These are phyloP conservation scores for Trametes cubensis DNA, from an alignment of 768 basidiomycete genomes.

Conservation along the genomic window DNA sequence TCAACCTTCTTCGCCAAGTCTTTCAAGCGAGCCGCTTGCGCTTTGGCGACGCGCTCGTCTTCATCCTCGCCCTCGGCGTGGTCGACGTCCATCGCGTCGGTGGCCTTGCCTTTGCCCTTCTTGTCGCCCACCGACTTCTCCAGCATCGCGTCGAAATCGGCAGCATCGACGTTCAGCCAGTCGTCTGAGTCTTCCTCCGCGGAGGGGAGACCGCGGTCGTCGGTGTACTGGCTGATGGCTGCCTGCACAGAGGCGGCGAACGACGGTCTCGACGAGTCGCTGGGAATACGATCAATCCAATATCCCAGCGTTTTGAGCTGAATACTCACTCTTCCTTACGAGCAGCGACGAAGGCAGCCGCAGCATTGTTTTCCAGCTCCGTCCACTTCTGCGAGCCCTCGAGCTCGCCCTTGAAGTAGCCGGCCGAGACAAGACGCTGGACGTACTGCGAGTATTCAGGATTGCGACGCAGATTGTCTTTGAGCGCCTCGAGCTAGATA, in stretches of 20 bases:
- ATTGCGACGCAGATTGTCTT: slow-evolving; percentile 68
- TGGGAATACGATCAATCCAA: slow-evolving; percentile 27
- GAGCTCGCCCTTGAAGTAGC: slow-evolving; percentile 79
- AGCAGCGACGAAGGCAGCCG: slow-evolving; percentile 61
- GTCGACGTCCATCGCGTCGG: slow-evolving; percentile 56
- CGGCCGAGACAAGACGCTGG: slow-evolving; percentile 58
- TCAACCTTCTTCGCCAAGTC: slow-evolving; percentile 85
- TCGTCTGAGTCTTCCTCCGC: slow-evolving; percentile 72
- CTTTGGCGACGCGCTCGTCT: slow-evolving; percentile 57
- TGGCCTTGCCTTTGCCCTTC: slow-evolving; percentile 20
- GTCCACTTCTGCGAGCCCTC: slow-evolving; percentile 82
- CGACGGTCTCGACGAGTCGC: slow-evolving; percentile 65
- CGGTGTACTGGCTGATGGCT: slow-evolving; percentile 53
- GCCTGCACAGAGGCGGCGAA: slow-evolving; percentile 75
- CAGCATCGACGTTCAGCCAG: slow-evolving; percentile 83
- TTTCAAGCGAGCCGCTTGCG: slow-evolving; percentile 71
- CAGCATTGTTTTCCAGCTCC: slow-evolving; percentile 71
- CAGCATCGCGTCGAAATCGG: slow-evolving; percentile 76
- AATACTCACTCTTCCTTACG: slow-evolving; percentile 66
- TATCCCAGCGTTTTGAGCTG: neutral
- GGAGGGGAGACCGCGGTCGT: slow-evolving; percentile 28
- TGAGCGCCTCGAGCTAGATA: slow-evolving; percentile 60
- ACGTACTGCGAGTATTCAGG: slow-evolving; percentile 74
- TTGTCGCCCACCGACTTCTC: slow-evolving; percentile 40
- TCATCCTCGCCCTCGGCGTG: slow-evolving; percentile 38